Evolutionary conservation across 2,329 filamentous ascomycete genomes (phyloP).

Genomic region (Rutstroemia sp.): DNA sequence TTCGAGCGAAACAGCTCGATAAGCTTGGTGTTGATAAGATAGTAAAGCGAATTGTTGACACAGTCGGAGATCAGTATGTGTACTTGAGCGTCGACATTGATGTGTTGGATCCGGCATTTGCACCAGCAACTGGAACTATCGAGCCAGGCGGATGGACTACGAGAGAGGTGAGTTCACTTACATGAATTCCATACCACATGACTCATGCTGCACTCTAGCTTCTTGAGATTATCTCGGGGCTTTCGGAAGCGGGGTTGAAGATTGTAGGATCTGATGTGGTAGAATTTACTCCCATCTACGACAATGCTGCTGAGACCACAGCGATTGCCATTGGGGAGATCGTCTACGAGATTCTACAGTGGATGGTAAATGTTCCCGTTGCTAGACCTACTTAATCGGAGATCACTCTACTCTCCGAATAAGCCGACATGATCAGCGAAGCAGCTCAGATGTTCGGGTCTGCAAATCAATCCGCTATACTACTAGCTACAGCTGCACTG

Average conservation of each 20-base stretch:
- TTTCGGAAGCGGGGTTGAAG: constrained; percentile 25
- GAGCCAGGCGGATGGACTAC: constrained; percentile 30
- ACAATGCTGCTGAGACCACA: constrained; percentile 28
- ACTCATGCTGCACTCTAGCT: constrained; percentile 14
- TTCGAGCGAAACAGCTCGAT: constrained; percentile 25
- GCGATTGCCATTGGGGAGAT: constrained; percentile 25
- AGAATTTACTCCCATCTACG: constrained; percentile 28
- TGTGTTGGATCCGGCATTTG: constrained; percentile 27
- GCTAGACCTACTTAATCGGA: constrained; percentile 7
- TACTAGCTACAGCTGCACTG: too few relatives aligned
- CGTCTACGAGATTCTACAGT: constrained; percentile 27
- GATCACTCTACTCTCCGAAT: too few relatives aligned
- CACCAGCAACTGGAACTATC: constrained; percentile 28
- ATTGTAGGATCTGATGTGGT: constrained; percentile 29
- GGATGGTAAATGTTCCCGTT: constrained; percentile 27
- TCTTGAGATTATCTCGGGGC: constrained; percentile 24
- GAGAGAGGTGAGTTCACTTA: constrained; percentile 19
- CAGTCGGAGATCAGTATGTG: constrained; percentile 24
- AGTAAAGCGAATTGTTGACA: constrained; percentile 23
- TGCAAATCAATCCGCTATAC: too few relatives aligned
- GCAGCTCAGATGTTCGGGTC: too few relatives aligned
- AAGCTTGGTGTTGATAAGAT: constrained; percentile 23
- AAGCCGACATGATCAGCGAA: too few relatives aligned
- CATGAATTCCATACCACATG: neutral
- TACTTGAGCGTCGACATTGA: constrained; percentile 30